These are phyloP conservation scores for Polychaeton citri DNA, from an alignment of 2,329 filamentous ascomycete species.

Conservation along the genomic window DNA sequence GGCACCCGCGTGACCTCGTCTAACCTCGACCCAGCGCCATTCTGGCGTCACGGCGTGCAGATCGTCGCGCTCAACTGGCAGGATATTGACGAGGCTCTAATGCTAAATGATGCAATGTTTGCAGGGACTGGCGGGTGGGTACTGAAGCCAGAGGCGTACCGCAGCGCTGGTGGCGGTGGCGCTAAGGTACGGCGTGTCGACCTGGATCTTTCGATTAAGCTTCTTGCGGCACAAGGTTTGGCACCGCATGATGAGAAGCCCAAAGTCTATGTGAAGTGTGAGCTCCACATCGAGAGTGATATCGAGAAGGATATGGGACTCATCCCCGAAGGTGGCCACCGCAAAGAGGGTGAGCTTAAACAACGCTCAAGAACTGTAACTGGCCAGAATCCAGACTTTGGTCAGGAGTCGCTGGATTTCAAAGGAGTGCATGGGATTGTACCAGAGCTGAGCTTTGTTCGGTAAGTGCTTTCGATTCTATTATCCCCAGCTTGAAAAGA, in stretches of 20 bases:
- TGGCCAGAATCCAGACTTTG: constrained; percentile 31
- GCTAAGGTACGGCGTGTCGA: constrained; percentile 7
- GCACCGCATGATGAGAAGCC: constrained; percentile 42
- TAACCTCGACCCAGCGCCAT: constrained; percentile 71
- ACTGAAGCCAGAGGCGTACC: constrained; percentile 67
- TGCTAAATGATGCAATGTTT: constrained; percentile 93
- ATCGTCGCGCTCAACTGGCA: constrained; percentile 94
- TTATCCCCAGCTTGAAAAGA: neutral
- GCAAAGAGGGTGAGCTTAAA: constrained; percentile 40
- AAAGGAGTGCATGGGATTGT: constrained; percentile 28
- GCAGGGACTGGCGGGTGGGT: constrained; percentile 69
- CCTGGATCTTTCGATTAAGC: constrained; percentile 55
- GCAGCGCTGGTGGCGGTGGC: constrained; percentile 12
- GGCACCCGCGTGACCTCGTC: constrained; percentile 70
- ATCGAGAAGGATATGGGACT: constrained; percentile 31
- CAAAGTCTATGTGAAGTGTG: constrained; percentile 62
- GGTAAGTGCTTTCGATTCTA: constrained; percentile 22
- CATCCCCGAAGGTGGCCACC: constrained; percentile 34
- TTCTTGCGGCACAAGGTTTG: constrained; percentile 65
- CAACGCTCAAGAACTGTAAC: constrained; percentile 31
- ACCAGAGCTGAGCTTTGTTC: constrained; percentile 35
- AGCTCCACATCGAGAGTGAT: constrained; percentile 66
- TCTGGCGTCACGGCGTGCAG: constrained; percentile 82
- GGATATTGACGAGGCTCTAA: constrained; percentile 79
- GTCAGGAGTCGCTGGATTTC: constrained; percentile 31